Conservation (phyloP, 2,329 filamentous ascomycete genomes). For the Fusarium palustre region DNA sequence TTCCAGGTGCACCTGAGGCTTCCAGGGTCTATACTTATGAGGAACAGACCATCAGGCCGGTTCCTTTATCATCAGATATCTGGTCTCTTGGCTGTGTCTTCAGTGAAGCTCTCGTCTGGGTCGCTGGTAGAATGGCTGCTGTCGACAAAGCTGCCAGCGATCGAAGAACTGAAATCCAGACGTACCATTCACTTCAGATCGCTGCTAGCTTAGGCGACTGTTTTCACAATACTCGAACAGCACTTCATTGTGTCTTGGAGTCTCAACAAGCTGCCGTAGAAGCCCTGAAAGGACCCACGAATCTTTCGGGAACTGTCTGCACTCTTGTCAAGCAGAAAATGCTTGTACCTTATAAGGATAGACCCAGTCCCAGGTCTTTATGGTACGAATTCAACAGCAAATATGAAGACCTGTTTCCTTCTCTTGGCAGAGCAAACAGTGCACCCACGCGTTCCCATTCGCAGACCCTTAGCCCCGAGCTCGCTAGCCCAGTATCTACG, state of each 20-base stretch:
- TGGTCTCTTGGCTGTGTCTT: constrained; percentile 37
- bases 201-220: constrained; percentile 16
- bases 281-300: background rate
- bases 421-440: background rate
- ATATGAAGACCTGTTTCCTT: background rate
- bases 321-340: constrained; percentile 10
- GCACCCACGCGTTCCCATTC: background rate
- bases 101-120: constrained; percentile 30
- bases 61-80: constrained; percentile 2
- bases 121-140: background rate
- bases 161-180: background rate
- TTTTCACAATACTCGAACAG: constrained; percentile 16
- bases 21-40: background rate
- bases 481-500: background rate
- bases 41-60: background rate
- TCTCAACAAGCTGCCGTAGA: constrained; percentile 3
- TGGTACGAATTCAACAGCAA: constrained; percentile 4
- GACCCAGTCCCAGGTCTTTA: background rate
- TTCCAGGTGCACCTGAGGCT: constrained; percentile 22
- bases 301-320: constrained; percentile 11
- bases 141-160: background rate
- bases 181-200: background rate
- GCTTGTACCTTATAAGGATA: constrained; percentile 3
- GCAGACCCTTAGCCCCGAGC: too few species aligned
- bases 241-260: constrained; percentile 2